Percentiles rank a stretch among this genome's conserved stretches.
phyloP scores from a whole-genome alignment of 2,329 filamentous ascomycete genomes.

The Ophiosphaerella herpotricha region DNA sequence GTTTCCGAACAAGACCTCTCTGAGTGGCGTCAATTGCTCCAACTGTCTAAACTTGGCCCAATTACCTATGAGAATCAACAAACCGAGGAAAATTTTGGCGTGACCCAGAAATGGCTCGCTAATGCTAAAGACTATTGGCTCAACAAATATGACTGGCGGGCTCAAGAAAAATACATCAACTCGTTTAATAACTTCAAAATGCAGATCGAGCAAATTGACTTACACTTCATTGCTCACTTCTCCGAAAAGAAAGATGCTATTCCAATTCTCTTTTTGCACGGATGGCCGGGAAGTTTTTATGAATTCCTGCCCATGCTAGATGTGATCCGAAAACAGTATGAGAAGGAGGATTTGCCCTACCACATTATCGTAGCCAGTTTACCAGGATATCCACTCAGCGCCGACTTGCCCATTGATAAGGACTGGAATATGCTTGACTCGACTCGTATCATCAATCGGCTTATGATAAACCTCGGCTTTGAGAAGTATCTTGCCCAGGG shows the following conservation, averaged over 20 bases:
- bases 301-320: constrained; percentile 62
- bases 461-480: constrained; percentile 63
- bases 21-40: constrained; percentile 44
- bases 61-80: constrained; percentile 29
- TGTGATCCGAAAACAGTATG: constrained; percentile 54
- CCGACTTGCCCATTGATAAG: constrained; percentile 51
- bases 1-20: constrained; percentile 39
- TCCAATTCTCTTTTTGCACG: constrained; percentile 60
- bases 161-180: constrained; percentile 53
- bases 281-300: constrained; percentile 61
- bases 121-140: constrained; percentile 46
- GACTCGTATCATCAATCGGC: constrained; percentile 54
- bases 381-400: constrained; percentile 61
- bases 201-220: constrained; percentile 49
- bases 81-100: constrained; percentile 33
- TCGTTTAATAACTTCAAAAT: constrained; percentile 58
- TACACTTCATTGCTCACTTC: constrained; percentile 63
- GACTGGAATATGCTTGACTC: constrained; percentile 50
- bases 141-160: constrained; percentile 45
- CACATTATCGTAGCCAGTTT: constrained; percentile 63
- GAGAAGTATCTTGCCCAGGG: constrained; percentile 61
- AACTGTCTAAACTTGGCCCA: constrained; percentile 40
- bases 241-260: constrained; percentile 58
- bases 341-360: constrained; percentile 57
- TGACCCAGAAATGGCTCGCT: constrained; percentile 41